Conservation (phyloP, 495 filamentous ascomycete genomes). For the Neurospora africana region DNA sequence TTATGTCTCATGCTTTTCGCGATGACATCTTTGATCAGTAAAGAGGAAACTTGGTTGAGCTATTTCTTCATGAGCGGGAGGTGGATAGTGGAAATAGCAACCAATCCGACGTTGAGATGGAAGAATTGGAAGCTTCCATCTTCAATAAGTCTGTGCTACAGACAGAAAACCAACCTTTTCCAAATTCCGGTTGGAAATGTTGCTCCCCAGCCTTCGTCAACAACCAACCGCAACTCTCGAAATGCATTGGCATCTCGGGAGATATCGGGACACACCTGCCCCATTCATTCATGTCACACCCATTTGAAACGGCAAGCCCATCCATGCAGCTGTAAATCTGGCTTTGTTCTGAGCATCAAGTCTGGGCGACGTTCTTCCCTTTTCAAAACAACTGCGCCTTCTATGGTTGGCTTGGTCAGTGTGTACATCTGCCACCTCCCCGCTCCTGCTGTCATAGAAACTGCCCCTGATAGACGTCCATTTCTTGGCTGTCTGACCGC, state of each 20-base stretch:
- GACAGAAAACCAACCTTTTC: not conserved
- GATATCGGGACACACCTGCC: conserved; percentile 7
- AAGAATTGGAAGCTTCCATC: not conserved
- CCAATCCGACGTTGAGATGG: not conserved
- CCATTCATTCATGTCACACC: conserved; percentile 8
- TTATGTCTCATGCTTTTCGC: not conserved
- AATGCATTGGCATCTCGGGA: conserved; percentile 4
- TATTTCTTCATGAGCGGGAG: not conserved
- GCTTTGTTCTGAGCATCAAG: not conserved
- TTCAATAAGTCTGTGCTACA: not conserved
- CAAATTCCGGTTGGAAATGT: not conserved
- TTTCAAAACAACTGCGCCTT: too few species aligned
- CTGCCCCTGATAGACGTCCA: not conserved
- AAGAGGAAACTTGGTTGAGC: not conserved
- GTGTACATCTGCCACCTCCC: not conserved
- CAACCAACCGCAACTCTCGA: not conserved
- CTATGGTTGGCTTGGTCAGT: too few species aligned
- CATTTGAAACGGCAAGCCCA: not conserved
- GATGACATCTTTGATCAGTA: not conserved
- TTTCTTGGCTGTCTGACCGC: not conserved
- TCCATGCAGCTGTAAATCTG: not conserved
- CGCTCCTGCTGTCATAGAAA: not conserved
- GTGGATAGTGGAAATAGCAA: not conserved
- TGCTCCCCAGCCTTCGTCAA: not conserved
- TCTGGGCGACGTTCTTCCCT: not conserved